phyloP scores from a whole-genome alignment of 1,139 yeast species.

The Zygotorulaspora mrakii region DNA sequence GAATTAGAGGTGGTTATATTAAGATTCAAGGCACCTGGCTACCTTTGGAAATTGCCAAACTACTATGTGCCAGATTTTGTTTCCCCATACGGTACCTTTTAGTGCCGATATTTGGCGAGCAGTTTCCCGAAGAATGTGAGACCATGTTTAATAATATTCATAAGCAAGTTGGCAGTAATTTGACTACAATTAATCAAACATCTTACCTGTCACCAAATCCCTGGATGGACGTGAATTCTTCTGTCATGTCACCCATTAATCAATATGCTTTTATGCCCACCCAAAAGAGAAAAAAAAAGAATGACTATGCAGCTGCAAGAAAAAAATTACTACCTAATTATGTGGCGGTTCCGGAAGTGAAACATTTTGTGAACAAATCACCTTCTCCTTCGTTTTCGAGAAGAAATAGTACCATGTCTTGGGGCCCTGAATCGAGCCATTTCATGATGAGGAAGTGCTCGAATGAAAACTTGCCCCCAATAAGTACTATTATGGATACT shows the following conservation, averaged over 20 bases:
- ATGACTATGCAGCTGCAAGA: background rate
- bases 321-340: conserved; percentile 2
- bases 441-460: conserved; percentile 6
- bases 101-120: conserved; percentile 74
- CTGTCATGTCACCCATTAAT: background rate
- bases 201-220: background rate
- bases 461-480: conserved; percentile 17
- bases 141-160: conserved; percentile 15
- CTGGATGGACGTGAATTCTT: background rate
- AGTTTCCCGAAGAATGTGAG: conserved; percentile 64
- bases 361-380: no score
- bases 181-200: background rate
- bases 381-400: no score
- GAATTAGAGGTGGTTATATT: conserved; percentile 87
- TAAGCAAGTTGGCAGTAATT: conserved; percentile 1
- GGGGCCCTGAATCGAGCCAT: conserved; percentile 15
- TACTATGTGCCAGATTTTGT: conserved; percentile 72
- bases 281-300: conserved; percentile 1
- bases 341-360: background rate
- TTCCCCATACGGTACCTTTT: conserved; percentile 71
- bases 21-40: conserved; percentile 97
- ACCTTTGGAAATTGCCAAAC: conserved; percentile 64
- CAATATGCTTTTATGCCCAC: conserved; percentile 2
- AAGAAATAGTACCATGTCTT: no score
- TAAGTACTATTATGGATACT: conserved; percentile 18